Evolutionary conservation across 805 yeast genomes (phyloP).

Genomic region (Sugiyamaella chiloensis): DNA sequence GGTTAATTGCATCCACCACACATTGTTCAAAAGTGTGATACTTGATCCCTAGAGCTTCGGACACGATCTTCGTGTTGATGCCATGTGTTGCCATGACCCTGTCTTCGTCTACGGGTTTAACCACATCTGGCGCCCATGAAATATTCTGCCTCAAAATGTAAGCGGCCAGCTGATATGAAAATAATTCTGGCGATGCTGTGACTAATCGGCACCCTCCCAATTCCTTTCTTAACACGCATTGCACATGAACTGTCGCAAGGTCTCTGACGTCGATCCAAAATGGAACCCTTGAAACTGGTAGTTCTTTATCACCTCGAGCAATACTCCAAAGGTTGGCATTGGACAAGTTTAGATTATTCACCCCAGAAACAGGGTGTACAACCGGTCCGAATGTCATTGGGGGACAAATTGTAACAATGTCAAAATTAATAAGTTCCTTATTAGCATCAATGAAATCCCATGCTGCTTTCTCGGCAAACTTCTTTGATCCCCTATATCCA

Average conservation of each 20-base stretch:
- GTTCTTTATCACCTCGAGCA: slow-evolving; percentile 22
- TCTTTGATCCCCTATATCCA: slow-evolving; percentile 42
- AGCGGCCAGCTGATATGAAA: slow-evolving; percentile 19
- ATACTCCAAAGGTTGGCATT: slow-evolving; percentile 34
- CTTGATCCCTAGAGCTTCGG: slow-evolving; percentile 25
- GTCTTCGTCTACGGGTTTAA: slow-evolving; percentile 7
- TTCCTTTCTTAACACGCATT: slow-evolving; percentile 21
- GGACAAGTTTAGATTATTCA: slow-evolving; percentile 37
- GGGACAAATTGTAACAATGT: slow-evolving; percentile 29
- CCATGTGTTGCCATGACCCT: slow-evolving; percentile 23
- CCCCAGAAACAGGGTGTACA: slow-evolving; percentile 28
- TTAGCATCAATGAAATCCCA: slow-evolving; percentile 45
- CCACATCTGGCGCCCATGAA: slow-evolving; percentile 13
- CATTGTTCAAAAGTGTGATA: slow-evolving; percentile 25
- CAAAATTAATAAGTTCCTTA: slow-evolving; percentile 16
- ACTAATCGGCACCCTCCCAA: slow-evolving; percentile 26
- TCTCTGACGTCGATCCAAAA: slow-evolving; percentile 57
- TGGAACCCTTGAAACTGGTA: slow-evolving; percentile 14
- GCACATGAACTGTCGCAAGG: slow-evolving; percentile 32
- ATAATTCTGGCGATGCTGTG: slow-evolving; percentile 26
- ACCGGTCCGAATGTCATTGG: slow-evolving; percentile 32
- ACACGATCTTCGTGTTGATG: slow-evolving; percentile 12
- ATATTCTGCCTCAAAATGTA: slow-evolving; percentile 21
- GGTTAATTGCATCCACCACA: slow-evolving; percentile 19
- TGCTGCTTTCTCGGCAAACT: slow-evolving; percentile 54